Percentiles rank a stretch among this genome's conserved stretches.
Conservation (phyloP, 2,329 filamentous ascomycete genomes). For the Geosmithia morbida region DNA sequence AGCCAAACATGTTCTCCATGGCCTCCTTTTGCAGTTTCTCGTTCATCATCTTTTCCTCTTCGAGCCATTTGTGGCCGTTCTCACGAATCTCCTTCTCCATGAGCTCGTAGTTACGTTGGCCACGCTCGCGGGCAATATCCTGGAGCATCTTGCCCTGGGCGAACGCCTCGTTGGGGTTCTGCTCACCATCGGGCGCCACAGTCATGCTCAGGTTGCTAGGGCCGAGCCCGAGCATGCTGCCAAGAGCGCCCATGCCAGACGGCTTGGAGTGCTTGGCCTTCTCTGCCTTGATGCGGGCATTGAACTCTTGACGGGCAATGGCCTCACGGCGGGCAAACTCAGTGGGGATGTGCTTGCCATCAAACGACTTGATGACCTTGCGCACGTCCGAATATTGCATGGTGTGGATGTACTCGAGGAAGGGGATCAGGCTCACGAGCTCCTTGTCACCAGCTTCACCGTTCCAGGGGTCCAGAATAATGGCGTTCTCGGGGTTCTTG, state of each 20-base stretch:
- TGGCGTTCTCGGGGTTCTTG: constrained; percentile 91
- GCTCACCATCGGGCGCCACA: constrained; percentile 49
- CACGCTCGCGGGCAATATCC: constrained; percentile 84
- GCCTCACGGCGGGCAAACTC: constrained; percentile 87
- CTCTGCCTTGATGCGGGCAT: constrained; percentile 60
- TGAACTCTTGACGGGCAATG: constrained; percentile 70
- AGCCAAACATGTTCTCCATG: constrained; percentile 83
- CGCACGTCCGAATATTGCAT: constrained; percentile 87
- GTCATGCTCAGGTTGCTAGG: constrained; percentile 48
- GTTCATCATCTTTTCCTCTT: constrained; percentile 78
- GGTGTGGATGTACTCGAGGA: constrained; percentile 92
- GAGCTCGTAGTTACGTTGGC: constrained; percentile 76
- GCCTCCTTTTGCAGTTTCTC: constrained; percentile 83
- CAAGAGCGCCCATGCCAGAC: constrained; percentile 54
- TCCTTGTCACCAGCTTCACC: constrained; percentile 73
- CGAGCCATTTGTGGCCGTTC: constrained; percentile 90
- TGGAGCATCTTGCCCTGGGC: constrained; percentile 94
- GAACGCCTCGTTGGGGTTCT: constrained; percentile 59
- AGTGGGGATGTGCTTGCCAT: constrained; percentile 74
- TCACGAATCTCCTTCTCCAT: constrained; percentile 84
- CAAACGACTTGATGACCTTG: constrained; percentile 72
- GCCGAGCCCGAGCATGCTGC: constrained; percentile 66
- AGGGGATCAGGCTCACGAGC: constrained; percentile 80
- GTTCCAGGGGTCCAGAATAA: constrained; percentile 80
- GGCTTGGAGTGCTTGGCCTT: constrained; percentile 39